These are phyloP conservation scores for Sanguinoderma infundibulare DNA, from an alignment of 1,284 basidiomycete species.

Conservation along the genomic window DNA sequence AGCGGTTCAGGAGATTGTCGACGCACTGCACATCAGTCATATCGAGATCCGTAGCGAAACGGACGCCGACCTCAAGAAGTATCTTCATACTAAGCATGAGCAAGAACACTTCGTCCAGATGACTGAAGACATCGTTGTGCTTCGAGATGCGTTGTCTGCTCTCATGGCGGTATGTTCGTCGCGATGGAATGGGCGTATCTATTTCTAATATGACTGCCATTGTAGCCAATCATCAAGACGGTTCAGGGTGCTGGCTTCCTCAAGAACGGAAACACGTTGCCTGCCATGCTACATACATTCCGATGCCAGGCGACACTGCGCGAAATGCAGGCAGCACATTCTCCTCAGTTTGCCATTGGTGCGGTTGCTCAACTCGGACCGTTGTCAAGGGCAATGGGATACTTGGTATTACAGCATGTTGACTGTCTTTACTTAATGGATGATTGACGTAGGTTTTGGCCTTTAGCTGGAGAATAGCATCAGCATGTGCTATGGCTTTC, in stretches of 20 bases:
- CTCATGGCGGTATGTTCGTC: constrained; percentile 72
- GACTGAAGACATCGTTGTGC: constrained; percentile 57
- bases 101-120: constrained; percentile 76
- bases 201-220: neutral
- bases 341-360: constrained; percentile 22
- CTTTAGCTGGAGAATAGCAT: constrained; percentile 81
- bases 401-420: constrained; percentile 32
- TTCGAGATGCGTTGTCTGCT: constrained; percentile 62
- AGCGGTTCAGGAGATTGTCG: constrained; percentile 90
- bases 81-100: constrained; percentile 88
- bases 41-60: constrained; percentile 96
- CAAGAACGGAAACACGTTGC: constrained; percentile 37
- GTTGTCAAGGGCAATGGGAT: constrained; percentile 25
- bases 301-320: constrained; percentile 46
- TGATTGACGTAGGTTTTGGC: constrained; percentile 6
- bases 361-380: constrained; percentile 20
- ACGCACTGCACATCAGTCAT: constrained; percentile 93
- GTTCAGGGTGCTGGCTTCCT: constrained; percentile 33
- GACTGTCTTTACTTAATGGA: neutral
- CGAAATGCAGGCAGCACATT: constrained; percentile 41
- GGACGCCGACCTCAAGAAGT: constrained; percentile 86
- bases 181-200: neutral
- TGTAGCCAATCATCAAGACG: constrained; percentile 37
- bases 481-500: constrained; percentile 72
- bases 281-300: constrained; percentile 61